Percentiles rank a stretch among this genome's conserved stretches.
phyloP scores from a whole-genome alignment of 371 early-diverging fungal genomes.

The Mortierella sp. region DNA sequence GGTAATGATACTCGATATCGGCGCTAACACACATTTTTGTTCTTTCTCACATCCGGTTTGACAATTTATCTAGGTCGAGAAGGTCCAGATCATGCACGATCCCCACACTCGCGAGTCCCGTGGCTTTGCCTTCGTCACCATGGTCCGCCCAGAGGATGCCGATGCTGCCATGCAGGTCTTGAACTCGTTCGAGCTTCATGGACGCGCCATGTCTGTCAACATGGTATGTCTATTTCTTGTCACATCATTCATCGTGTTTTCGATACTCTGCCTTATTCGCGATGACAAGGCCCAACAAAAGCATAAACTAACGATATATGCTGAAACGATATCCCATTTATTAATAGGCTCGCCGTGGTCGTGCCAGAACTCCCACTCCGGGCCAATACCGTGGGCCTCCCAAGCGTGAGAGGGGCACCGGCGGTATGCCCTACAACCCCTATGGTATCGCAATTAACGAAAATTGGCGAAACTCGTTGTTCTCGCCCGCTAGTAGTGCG shows the following conservation, averaged over 20 bases:
- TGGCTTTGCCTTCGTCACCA: conserved; percentile 90
- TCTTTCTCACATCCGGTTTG: not conserved
- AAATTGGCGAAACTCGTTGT: conserved; percentile 39
- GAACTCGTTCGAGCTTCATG: conserved; percentile 80
- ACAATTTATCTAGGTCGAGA: conserved; percentile 66
- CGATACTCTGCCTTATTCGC: not conserved
- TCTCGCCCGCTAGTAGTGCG: conserved; percentile 19
- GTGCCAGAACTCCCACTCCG: conserved; percentile 90
- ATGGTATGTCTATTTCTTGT: conserved; percentile 62
- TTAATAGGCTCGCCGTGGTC: conserved; percentile 75
- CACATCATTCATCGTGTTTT: not conserved
- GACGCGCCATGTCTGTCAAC: conserved; percentile 82
- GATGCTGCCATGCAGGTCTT: conserved; percentile 76
- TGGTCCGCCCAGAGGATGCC: conserved; percentile 81
- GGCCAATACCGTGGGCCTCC: conserved; percentile 92
- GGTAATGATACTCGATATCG: not conserved
- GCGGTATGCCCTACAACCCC: conserved; percentile 43
- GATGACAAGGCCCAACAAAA: not conserved
- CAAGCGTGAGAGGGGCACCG: conserved; percentile 61
- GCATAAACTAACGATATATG: not conserved
- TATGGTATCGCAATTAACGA: conserved; percentile 19
- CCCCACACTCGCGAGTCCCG: conserved; percentile 88
- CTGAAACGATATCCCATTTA: not conserved
- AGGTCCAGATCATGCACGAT: conserved; percentile 83
- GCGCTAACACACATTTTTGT: not conserved